phyloP scores from a whole-genome alignment of 2,329 filamentous ascomycete species.

The Botrytis deweyae region DNA sequence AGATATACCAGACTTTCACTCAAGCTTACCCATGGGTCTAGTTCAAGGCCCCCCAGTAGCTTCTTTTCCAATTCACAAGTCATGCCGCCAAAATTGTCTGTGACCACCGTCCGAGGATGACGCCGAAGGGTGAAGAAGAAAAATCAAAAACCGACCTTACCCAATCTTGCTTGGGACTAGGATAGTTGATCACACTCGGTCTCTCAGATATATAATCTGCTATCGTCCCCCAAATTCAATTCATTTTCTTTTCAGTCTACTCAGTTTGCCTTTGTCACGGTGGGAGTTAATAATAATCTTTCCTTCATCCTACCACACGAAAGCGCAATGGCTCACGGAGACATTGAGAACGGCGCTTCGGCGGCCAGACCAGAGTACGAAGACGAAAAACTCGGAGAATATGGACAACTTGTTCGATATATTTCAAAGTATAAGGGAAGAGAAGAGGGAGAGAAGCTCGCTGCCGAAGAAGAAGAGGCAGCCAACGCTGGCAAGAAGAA shows the following conservation, averaged over 20 bases:
- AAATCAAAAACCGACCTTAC: constrained; percentile 15
- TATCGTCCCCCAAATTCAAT: neutral
- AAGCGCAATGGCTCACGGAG: constrained; percentile 21
- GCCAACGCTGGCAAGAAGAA: constrained; percentile 38
- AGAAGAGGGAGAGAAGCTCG: constrained; percentile 48
- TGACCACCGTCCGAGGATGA: constrained; percentile 21
- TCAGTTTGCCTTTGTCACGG: constrained; percentile 18
- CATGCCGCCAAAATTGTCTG: constrained; percentile 18
- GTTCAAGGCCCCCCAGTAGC: neutral
- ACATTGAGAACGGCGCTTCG: constrained; percentile 20
- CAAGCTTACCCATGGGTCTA: constrained; percentile 7
- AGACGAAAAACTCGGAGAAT: constrained; percentile 52
- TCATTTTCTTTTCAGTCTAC: constrained; percentile 10
- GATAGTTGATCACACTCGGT: constrained; percentile 17
- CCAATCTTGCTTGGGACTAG: constrained; percentile 18
- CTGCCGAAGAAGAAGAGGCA: constrained; percentile 44
- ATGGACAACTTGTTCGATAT: constrained; percentile 64
- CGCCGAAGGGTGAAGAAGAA: constrained; percentile 19
- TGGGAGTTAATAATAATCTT: constrained; percentile 21
- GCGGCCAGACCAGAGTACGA: constrained; percentile 24
- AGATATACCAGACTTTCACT: constrained; percentile 13
- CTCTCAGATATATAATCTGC: constrained; percentile 18
- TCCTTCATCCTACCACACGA: constrained; percentile 15
- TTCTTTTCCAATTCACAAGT: constrained; percentile 4
- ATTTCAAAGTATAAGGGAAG: constrained; percentile 66